Percentiles rank a stretch among this genome's conserved stretches.
phyloP scores from a whole-genome alignment of 2,329 filamentous ascomycete genomes.

The Neonectria ditissima region DNA sequence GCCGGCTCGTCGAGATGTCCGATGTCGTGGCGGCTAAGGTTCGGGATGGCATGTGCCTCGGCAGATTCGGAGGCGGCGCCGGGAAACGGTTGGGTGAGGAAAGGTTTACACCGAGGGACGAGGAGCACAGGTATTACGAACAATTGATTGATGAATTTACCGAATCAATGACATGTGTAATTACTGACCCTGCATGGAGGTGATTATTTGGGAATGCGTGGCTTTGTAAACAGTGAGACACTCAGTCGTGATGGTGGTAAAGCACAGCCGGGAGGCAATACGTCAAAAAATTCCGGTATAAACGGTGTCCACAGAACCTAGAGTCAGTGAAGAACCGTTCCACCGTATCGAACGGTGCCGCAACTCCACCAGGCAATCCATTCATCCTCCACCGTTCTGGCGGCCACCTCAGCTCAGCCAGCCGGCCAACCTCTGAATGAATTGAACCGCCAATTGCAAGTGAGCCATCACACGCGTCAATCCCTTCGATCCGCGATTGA shows the following conservation, averaged over 20 bases:
- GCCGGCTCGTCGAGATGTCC: slow-evolving; percentile 26
- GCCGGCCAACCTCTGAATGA: neutral
- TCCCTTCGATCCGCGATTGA: slow-evolving; percentile 15
- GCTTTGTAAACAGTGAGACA: neutral
- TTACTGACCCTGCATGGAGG: neutral
- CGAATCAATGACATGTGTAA: neutral
- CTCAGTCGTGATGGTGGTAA: neutral
- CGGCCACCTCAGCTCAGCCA: neutral
- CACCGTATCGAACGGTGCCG: neutral
- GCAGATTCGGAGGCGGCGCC: slow-evolving; percentile 30
- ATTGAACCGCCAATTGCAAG: slow-evolving; percentile 18
- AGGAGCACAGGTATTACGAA: neutral
- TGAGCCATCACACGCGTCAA: slow-evolving; percentile 18
- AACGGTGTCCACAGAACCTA: neutral
- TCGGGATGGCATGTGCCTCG: slow-evolving; percentile 46
- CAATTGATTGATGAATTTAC: neutral
- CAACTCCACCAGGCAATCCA: neutral
- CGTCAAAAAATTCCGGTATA: neutral
- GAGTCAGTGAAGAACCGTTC: neutral
- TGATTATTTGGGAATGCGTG: neutral
- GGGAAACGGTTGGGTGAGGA: slow-evolving; percentile 40
- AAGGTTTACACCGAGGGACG: neutral
- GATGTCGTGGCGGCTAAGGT: slow-evolving; percentile 38
- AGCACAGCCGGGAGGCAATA: neutral
- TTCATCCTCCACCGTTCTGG: slow-evolving; percentile 5